phyloP scores from a whole-genome alignment of 2,329 filamentous ascomycete genomes.

The Tolypocladium nubicola region DNA sequence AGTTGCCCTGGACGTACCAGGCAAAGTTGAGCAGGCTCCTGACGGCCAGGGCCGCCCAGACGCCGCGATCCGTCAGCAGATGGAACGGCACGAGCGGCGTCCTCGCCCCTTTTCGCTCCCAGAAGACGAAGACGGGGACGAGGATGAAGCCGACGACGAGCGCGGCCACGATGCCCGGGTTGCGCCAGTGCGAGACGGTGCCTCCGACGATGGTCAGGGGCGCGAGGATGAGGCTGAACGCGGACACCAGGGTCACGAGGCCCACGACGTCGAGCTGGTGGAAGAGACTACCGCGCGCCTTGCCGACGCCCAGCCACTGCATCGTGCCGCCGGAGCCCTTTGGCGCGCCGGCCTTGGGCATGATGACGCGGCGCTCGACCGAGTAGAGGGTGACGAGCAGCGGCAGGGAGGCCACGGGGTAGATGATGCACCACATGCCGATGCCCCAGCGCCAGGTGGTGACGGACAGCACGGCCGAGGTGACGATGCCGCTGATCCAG shows the following conservation, averaged over 20 bases:
- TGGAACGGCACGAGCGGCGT: constrained; percentile 46
- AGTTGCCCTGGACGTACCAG: constrained; percentile 50
- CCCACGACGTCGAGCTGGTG: constrained; percentile 44
- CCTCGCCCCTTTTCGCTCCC: constrained; percentile 39
- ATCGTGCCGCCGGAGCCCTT: neutral
- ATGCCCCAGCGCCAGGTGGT: constrained; percentile 53
- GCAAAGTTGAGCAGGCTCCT: constrained; percentile 36
- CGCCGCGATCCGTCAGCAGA: constrained; percentile 46
- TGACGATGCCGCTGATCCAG: constrained; percentile 51
- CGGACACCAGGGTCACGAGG: constrained; percentile 32
- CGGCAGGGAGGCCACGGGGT: constrained; percentile 43
- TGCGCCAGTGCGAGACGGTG: constrained; percentile 34
- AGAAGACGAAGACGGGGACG: constrained; percentile 38
- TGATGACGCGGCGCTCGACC: constrained; percentile 15
- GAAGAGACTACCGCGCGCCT: constrained; percentile 34
- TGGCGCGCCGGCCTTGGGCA: neutral
- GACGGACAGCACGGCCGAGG: constrained; percentile 33
- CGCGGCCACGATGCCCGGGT: constrained; percentile 38
- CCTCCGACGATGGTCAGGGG: constrained; percentile 46
- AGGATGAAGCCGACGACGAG: constrained; percentile 38
- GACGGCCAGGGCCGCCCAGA: constrained; percentile 50
- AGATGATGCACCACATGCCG: constrained; percentile 55
- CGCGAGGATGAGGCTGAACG: constrained; percentile 35
- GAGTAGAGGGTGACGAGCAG: constrained; percentile 33
- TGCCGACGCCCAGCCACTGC: constrained; percentile 10